A percentile compares a stretch with the other conserved stretches of the same genome.
phyloP scores from a whole-genome alignment of 2,329 filamentous ascomycete species.

The Setomelanomma holmii region DNA sequence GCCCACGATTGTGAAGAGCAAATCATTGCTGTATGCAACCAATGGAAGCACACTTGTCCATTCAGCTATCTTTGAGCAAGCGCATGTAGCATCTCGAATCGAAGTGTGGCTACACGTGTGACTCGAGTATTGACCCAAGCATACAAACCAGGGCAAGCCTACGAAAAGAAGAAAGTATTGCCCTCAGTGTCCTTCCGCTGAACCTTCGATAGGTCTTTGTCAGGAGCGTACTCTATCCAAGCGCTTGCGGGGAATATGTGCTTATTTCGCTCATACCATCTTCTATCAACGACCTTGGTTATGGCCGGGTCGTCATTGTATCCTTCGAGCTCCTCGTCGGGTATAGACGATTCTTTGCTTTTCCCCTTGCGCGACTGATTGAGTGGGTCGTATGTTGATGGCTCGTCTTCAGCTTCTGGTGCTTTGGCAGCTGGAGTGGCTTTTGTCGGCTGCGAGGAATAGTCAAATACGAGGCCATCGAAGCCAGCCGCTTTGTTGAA shows the following conservation, averaged over 20 bases:
- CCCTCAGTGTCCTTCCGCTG: constrained; percentile 84
- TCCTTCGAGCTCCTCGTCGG: constrained; percentile 71
- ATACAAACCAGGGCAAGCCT: constrained; percentile 1
- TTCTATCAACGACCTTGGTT: constrained; percentile 93
- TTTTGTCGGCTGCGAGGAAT: constrained; percentile 61
- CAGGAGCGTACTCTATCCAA: constrained; percentile 94
- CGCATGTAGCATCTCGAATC: neutral
- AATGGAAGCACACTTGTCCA: too few species aligned
- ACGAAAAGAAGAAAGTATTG: constrained; percentile 81
- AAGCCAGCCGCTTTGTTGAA: constrained; percentile 83
- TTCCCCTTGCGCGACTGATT: constrained; percentile 46
- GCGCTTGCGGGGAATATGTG: constrained; percentile 96
- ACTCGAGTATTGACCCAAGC: neutral
- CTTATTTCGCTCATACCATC: constrained; percentile 98
- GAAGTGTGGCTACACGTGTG: neutral
- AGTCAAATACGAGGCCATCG: constrained; percentile 80
- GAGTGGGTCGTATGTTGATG: constrained; percentile 50
- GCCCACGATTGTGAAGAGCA: neutral
- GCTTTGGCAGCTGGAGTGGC: constrained; percentile 43
- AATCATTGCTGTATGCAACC: too few species aligned
- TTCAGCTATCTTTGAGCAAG: neutral
- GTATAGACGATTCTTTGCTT: constrained; percentile 38
- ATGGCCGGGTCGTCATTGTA: constrained; percentile 76
- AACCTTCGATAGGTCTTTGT: constrained; percentile 80
- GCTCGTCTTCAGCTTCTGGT: constrained; percentile 24